Percentiles rank a stretch among this genome's conserved stretches.
These are phyloP conservation scores for Plasmopara halstedii DNA, from an alignment of 352 stramenopile genomes.

Conservation along the genomic window DNA sequence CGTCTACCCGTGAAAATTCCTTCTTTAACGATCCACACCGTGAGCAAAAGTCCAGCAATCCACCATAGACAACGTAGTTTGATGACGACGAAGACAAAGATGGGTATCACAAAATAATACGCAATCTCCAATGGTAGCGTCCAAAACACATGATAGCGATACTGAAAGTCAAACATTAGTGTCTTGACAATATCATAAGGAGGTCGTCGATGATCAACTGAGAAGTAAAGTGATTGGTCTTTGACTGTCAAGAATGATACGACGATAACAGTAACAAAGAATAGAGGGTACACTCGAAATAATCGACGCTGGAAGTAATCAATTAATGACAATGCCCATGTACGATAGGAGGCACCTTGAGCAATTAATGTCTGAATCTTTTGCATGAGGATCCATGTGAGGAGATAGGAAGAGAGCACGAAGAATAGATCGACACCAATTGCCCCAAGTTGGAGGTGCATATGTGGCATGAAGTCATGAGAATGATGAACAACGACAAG, in stretches of 20 bases:
- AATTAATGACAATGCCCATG: slow-evolving; percentile 15
- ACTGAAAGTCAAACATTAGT: slow-evolving; percentile 24
- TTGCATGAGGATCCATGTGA: slow-evolving; percentile 20
- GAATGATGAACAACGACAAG: slow-evolving; percentile 24
- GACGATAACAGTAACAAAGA: slow-evolving; percentile 25
- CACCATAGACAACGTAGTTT: slow-evolving; percentile 19
- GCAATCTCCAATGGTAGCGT: slow-evolving; percentile 15
- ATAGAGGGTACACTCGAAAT: slow-evolving; percentile 51
- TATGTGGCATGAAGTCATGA: slow-evolving; percentile 6
- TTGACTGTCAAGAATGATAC: slow-evolving; percentile 25
- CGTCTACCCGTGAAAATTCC: slow-evolving; percentile 12
- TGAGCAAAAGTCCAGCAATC: slow-evolving; percentile 13
- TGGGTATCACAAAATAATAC: slow-evolving; percentile 36
- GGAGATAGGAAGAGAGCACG: slow-evolving; percentile 25
- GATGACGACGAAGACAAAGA: slow-evolving; percentile 21
- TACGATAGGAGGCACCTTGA: slow-evolving; percentile 4
- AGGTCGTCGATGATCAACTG: slow-evolving; percentile 3
- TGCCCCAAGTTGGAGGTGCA: slow-evolving; percentile 12
- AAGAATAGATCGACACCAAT: slow-evolving; percentile 34
- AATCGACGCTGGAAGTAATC: slow-evolving; percentile 50
- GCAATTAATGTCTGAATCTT: slow-evolving; percentile 22
- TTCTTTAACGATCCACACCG: slow-evolving; percentile 17
- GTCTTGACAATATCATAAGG: slow-evolving; percentile 31
- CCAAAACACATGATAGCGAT: slow-evolving; percentile 35
- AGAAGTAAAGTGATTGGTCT: slow-evolving; percentile 5